phyloP scores from a whole-genome alignment of 768 basidiomycete genomes.

The Auriscalpium microsporum region DNA sequence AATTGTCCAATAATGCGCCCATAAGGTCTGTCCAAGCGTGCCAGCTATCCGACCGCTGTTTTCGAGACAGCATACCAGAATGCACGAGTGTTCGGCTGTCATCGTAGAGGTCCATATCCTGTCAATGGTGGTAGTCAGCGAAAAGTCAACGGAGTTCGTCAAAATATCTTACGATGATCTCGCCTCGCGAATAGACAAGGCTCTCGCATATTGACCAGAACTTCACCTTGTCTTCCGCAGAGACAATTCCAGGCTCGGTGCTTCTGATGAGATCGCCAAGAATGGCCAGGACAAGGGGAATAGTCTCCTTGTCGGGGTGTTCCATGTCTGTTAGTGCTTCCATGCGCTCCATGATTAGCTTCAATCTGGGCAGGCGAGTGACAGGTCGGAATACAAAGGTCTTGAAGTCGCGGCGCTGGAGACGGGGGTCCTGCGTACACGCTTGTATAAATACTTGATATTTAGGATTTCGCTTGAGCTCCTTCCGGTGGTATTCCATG shows the following conservation, averaged over 20 bases:
- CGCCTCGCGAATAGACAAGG: slow-evolving; percentile 65
- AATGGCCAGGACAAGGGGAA: slow-evolving; percentile 64
- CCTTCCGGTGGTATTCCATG: slow-evolving; percentile 72
- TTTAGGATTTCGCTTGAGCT: slow-evolving; percentile 55
- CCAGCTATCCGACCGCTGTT: slow-evolving; percentile 56
- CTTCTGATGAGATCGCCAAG: slow-evolving; percentile 70
- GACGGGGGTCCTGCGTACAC: slow-evolving; percentile 52
- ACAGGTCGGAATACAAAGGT: slow-evolving; percentile 82
- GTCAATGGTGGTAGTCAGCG: slow-evolving; percentile 3
- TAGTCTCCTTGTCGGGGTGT: slow-evolving; percentile 72
- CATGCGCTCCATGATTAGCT: slow-evolving; percentile 63
- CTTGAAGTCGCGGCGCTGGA: slow-evolving; percentile 68
- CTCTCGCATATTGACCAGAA: slow-evolving; percentile 77
- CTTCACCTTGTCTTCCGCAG: slow-evolving; percentile 86
- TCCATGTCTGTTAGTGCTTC: slow-evolving; percentile 56
- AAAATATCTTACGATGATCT: slow-evolving; percentile 57
- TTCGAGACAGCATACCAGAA: slow-evolving; percentile 54
- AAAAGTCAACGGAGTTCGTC: neutral
- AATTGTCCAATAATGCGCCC: slow-evolving; percentile 68
- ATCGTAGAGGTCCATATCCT: slow-evolving; percentile 81
- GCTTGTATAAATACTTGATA: slow-evolving; percentile 64
- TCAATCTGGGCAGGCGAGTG: slow-evolving; percentile 77
- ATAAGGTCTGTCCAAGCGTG: slow-evolving; percentile 64
- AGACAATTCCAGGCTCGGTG: slow-evolving; percentile 84
- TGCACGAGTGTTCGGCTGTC: slow-evolving; percentile 67